phyloP scores from a whole-genome alignment of 306 rosid species.

The Dalbergia cultrata region DNA sequence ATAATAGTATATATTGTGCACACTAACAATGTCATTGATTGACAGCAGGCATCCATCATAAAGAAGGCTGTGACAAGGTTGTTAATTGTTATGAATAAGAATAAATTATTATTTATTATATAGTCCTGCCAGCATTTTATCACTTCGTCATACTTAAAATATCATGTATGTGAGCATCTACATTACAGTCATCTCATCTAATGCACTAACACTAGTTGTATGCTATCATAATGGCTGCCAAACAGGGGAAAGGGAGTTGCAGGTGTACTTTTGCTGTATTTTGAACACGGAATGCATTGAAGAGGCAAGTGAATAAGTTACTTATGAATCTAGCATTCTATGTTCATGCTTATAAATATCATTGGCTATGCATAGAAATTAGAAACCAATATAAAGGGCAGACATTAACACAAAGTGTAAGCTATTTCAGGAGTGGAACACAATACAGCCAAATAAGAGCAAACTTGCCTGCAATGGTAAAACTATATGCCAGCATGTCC shows the following conservation, averaged over 20 bases:
- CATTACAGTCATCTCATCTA: conserved; percentile 33
- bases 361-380: conserved; percentile 34
- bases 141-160: conserved; percentile 29
- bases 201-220: conserved; percentile 33
- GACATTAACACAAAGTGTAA: conserved; percentile 6
- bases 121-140: conserved; percentile 10
- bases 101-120: conserved; percentile 26
- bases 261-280: conserved; percentile 13
- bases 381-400: conserved; percentile 36
- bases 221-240: conserved; percentile 28
- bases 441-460: conserved; percentile 29
- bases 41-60: conserved; percentile 34
- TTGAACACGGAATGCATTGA: conserved; percentile 19
- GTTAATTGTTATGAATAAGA: conserved; percentile 17
- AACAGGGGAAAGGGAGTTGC: neutral
- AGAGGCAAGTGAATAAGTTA: conserved; percentile 29
- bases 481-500: conserved; percentile 93
- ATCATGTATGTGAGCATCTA: conserved; percentile 26
- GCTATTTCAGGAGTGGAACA: conserved; percentile 37
- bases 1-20: conserved; percentile 4
- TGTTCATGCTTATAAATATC: conserved; percentile 9
- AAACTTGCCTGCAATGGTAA: conserved; percentile 94
- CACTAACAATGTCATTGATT: conserved; percentile 26
- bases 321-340: conserved; percentile 24
- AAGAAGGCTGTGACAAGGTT: conserved; percentile 27